These are phyloP conservation scores for Ophiostoma perfectum DNA, from an alignment of 2,329 filamentous ascomycete species.

Conservation along the genomic window DNA sequence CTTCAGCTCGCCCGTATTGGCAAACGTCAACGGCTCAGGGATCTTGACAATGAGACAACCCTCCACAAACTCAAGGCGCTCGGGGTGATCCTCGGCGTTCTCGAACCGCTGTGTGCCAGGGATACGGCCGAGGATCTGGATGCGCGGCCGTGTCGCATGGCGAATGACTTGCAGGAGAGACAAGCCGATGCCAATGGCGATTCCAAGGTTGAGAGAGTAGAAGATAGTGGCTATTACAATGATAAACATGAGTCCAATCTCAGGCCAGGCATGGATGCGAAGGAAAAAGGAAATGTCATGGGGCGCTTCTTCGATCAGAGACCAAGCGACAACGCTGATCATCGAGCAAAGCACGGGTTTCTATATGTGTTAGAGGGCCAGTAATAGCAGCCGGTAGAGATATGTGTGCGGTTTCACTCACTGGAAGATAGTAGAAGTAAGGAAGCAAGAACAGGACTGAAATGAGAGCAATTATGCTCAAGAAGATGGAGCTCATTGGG, in stretches of 20 bases:
- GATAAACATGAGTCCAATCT: conserved; percentile 78
- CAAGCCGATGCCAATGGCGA: conserved; percentile 87
- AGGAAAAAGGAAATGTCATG: conserved; percentile 89
- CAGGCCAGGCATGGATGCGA: conserved; percentile 76
- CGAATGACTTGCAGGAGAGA: conserved; percentile 85
- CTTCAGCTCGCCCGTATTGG: conserved; percentile 90
- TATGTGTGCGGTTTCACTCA: conserved; percentile 41
- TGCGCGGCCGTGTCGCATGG: conserved; percentile 85
- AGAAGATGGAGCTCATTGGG: conserved; percentile 85
- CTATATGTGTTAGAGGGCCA: conserved; percentile 10
- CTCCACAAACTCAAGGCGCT: conserved; percentile 79
- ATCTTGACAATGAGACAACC: conserved; percentile 96
- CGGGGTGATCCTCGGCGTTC: conserved; percentile 70
- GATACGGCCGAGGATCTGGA: conserved; percentile 89
- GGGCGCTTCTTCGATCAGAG: conserved; percentile 89
- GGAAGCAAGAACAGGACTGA: conserved; percentile 78
- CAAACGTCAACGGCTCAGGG: conserved; percentile 91
- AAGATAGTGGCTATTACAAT: conserved; percentile 92
- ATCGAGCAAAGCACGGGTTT: conserved; percentile 91
- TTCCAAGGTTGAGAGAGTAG: conserved; percentile 88
- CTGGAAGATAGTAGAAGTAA: conserved; percentile 86
- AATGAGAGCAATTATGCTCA: conserved; percentile 75
- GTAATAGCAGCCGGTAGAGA: neutral
- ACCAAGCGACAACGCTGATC: conserved; percentile 93
- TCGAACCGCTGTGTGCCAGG: conserved; percentile 79